phyloP scores from a whole-genome alignment of 371 early-diverging fungal species.

The Spraguea lophii region DNA sequence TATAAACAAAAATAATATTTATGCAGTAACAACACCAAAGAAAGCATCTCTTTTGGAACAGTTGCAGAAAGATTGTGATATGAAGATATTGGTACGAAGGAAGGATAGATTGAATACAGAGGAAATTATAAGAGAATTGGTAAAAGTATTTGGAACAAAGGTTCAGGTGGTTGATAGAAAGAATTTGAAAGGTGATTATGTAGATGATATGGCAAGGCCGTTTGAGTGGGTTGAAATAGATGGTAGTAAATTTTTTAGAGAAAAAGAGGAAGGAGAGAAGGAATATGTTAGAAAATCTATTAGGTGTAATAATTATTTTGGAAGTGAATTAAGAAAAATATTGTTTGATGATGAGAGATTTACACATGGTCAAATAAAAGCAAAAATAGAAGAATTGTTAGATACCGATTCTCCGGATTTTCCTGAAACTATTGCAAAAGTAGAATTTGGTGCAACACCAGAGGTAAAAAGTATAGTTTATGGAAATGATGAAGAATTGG shows the following conservation, averaged over 20 bases:
- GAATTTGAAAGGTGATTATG: slow-evolving; percentile 30
- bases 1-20: slow-evolving; percentile 12
- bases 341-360: no score
- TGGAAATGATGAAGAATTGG: neutral
- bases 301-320: no score
- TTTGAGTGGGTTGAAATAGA: no score
- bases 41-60: slow-evolving; percentile 38
- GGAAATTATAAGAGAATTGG: slow-evolving; percentile 13
- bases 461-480: neutral
- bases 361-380: neutral
- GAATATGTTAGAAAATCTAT: no score
- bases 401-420: neutral
- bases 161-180: slow-evolving; percentile 20
- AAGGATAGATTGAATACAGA: slow-evolving; percentile 32
- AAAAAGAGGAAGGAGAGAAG: no score
- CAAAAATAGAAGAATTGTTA: neutral
- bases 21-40: slow-evolving; percentile 34
- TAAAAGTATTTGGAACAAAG: neutral
- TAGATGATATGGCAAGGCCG: no score
- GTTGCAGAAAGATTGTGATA: neutral
- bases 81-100: slow-evolving; percentile 16
- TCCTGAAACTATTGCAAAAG: no score
- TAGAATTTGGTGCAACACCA: no score
- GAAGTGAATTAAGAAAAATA: no score
- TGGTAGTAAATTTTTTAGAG: no score